A percentile compares a stretch with the other conserved stretches of the same genome.
Conservation (phyloP, 306 rosid species). For the Cotoneaster glaucophyllus region DNA sequence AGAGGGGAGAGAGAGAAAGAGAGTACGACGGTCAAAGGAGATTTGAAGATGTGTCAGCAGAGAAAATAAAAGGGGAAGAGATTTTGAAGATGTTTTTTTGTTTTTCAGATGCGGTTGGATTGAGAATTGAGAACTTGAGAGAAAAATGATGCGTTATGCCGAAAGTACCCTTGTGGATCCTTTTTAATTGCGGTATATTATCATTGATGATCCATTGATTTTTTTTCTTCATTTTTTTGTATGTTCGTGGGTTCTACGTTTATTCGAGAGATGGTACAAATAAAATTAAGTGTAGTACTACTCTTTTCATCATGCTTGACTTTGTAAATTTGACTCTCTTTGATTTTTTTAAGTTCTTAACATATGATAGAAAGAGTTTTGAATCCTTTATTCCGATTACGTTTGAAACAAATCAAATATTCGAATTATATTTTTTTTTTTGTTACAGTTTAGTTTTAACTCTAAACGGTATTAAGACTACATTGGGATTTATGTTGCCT, state of each 20-base stretch:
- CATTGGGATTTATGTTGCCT: too few species aligned
- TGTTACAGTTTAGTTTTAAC: too few species aligned
- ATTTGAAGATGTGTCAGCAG: constrained; percentile 41
- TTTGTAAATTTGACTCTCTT: background rate
- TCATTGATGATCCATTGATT: background rate
- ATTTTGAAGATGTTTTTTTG: background rate
- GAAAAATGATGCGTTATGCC: constrained; percentile 1
- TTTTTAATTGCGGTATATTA: constrained; percentile 20
- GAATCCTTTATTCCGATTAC: background rate
- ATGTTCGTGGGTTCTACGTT: too few species aligned
- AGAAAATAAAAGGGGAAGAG: background rate
- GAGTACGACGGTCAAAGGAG: constrained; percentile 85
- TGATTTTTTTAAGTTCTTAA: background rate
- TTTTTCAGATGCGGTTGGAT: background rate
- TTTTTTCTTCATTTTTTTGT: background rate
- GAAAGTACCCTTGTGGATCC: constrained; percentile 16
- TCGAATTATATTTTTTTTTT: too few species aligned
- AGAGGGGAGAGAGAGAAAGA: background rate
- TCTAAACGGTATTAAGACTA: too few species aligned
- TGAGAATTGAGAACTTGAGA: background rate
- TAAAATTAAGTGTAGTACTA: too few species aligned
- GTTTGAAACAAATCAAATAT: background rate
- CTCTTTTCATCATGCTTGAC: background rate
- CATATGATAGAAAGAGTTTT: background rate
- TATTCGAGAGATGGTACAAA: too few species aligned